A percentile compares a stretch with the other conserved stretches of the same genome.
These are phyloP conservation scores for Vitis rupestris DNA, from an alignment of 164 flowering plant genomes.

Conservation along the genomic window DNA sequence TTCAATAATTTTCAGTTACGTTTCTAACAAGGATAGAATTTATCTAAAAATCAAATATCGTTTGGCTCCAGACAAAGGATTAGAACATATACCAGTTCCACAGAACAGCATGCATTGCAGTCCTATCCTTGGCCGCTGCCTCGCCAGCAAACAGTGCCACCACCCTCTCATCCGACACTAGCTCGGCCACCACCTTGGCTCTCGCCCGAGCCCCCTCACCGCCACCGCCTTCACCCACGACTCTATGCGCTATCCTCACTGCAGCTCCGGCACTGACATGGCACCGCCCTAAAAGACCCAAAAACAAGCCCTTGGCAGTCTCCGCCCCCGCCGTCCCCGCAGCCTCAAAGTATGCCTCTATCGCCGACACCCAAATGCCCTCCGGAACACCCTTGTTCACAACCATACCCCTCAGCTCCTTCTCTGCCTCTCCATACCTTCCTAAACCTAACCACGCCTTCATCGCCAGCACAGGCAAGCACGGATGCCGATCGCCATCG, in stretches of 20 bases:
- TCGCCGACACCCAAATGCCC: slow-evolving; percentile 81
- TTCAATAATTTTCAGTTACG: no score
- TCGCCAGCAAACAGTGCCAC: slow-evolving; percentile 64
- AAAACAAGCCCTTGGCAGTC: slow-evolving; percentile 69
- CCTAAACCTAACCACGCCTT: slow-evolving; percentile 91
- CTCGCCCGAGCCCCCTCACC: slow-evolving; percentile 44
- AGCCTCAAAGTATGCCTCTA: slow-evolving; percentile 73
- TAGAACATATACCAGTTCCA: slow-evolving; percentile 78
- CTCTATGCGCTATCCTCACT: slow-evolving; percentile 57
- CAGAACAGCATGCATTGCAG: slow-evolving; percentile 77
- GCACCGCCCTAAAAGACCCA: slow-evolving; percentile 75
- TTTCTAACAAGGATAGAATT: no score
- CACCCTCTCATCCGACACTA: slow-evolving; percentile 80
- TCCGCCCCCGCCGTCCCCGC: slow-evolving; percentile 80
- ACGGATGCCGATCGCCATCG: slow-evolving; percentile 53
- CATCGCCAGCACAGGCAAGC: slow-evolving; percentile 81
- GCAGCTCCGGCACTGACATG: slow-evolving; percentile 79
- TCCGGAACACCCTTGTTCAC: slow-evolving; percentile 76
- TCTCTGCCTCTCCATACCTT: slow-evolving; percentile 79
- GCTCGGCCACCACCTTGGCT: slow-evolving; percentile 69
- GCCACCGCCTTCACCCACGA: slow-evolving; percentile 38
- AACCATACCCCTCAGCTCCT: slow-evolving; percentile 82
- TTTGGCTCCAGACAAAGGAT: no score
- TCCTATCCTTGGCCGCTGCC: slow-evolving; percentile 58
- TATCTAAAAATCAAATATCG: no score